phyloP scores from a whole-genome alignment of 1,139 yeast genomes.

The Yamadazyma aaseri region DNA sequence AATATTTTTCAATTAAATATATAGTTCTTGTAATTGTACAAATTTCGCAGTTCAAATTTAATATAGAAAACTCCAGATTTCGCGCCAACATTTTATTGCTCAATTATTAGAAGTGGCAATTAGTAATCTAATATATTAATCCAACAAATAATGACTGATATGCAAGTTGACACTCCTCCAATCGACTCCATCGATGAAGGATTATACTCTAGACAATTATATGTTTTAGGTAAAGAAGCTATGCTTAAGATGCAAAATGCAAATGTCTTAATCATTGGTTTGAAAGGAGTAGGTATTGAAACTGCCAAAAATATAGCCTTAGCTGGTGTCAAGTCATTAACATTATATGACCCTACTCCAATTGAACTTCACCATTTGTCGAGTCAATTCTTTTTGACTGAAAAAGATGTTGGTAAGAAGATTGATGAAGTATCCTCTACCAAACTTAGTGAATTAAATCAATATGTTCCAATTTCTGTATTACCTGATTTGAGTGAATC shows the following conservation, averaged over 20 bases:
- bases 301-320: constrained; percentile 94
- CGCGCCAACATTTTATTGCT: background rate
- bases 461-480: constrained; percentile 85
- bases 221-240: constrained; percentile 93
- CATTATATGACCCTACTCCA: constrained; percentile 80
- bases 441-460: constrained; percentile 76
- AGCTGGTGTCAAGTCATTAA: constrained; percentile 93
- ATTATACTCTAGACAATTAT: constrained; percentile 91
- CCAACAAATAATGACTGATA: constrained; percentile 20
- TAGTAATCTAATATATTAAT: constrained; percentile 2
- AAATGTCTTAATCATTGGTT: constrained; percentile 82
- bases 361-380: constrained; percentile 73
- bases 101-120: constrained; percentile 10
- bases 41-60: no score
- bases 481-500: constrained; percentile 50
- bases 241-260: constrained; percentile 96
- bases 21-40: no score
- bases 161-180: constrained; percentile 59
- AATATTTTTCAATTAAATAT: no score
- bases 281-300: constrained; percentile 90
- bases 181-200: constrained; percentile 75
- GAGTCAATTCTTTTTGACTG: constrained; percentile 80
- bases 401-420: constrained; percentile 69
- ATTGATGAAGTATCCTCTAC: constrained; percentile 71
- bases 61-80: no score